These are phyloP conservation scores for Mycena metata DNA, from an alignment of 768 basidiomycete species.

Conservation along the genomic window DNA sequence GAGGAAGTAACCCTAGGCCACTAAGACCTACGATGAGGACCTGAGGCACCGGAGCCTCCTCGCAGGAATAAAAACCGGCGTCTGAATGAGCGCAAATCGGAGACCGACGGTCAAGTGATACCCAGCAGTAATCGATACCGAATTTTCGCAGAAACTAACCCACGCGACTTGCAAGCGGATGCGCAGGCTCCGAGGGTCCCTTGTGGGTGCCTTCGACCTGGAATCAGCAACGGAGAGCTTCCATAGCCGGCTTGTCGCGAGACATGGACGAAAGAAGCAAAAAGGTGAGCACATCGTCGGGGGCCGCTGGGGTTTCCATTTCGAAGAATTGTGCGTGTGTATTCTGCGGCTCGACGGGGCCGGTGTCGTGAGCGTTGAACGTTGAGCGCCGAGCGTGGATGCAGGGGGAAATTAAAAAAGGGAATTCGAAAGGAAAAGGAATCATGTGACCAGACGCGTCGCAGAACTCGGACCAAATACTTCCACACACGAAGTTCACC, in stretches of 20 bases:
- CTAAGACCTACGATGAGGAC: too few relatives aligned
- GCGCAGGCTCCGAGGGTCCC: too few relatives aligned
- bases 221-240: not conserved
- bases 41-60: too few relatives aligned
- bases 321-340: not conserved
- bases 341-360: not conserved
- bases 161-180: not conserved
- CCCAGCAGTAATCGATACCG: not conserved
- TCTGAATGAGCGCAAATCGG: too few relatives aligned
- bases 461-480: not conserved
- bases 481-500: not conserved
- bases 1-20: too few relatives aligned
- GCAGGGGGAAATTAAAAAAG: too few relatives aligned
- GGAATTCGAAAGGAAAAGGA: not conserved
- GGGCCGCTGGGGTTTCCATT: constrained; percentile 8
- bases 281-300: not conserved
- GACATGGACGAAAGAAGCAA: not conserved
- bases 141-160: constrained; percentile 2
- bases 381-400: too few relatives aligned
- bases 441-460: constrained; percentile 6
- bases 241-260: constrained; percentile 5
- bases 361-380: too few relatives aligned
- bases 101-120: too few relatives aligned
- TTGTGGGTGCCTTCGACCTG: not conserved
- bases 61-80: too few relatives aligned